Base-by-base conservation (phyloP, 306 rosid genomes). In the Amphicarpaea edgeworthii region DNA sequence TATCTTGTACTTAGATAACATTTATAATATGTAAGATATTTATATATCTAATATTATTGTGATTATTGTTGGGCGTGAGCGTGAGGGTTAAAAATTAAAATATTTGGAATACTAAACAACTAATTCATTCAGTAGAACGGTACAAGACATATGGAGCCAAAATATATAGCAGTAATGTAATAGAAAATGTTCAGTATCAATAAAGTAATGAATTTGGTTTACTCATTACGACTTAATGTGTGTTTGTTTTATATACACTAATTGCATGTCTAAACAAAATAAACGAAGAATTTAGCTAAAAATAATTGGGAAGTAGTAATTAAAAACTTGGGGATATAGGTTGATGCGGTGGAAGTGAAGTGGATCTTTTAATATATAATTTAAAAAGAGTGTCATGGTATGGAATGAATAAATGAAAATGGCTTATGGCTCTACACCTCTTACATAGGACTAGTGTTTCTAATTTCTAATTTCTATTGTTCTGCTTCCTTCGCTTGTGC, bases 391-490 rank as follows among this genome's bases (percentile, higher is more conserved):
- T 49, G 37, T 20, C 12, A 68, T 59, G 32, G 57, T 70, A 81
- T 66, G 32, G 57, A 73, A 81, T 66, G 65, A 79, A 73, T 50
- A 81, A 75, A 79, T 64, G 30, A 50, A 70, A 71, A 51, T 50
- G 14, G 58, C 9, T 37, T n/a, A n/a, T n/a, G n/a, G n/a, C 15
- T 28, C n/a, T n/a, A n/a, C n/a, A n/a, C n/a, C n/a, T n/a, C n/a
- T n/a, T n/a, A n/a, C n/a, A n/a, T n/a, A n/a, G n/a, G n/a, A n/a
- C n/a, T n/a, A n/a, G n/a, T n/a, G n/a, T n/a, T n/a, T n/a, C n/a
- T n/a, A n/a, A n/a, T n/a, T n/a, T n/a, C n/a, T n/a, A n/a, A n/a
- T n/a, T n/a, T n/a, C n/a, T n/a, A n/a, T n/a, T n/a, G n/a, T n/a
- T n/a, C n/a, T n/a, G n/a, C n/a, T n/a, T n/a, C n/a, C n/a, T n/a